Conservation (phyloP, 371 early-diverging fungal species). For the Phascolomyces articulosus region DNA sequence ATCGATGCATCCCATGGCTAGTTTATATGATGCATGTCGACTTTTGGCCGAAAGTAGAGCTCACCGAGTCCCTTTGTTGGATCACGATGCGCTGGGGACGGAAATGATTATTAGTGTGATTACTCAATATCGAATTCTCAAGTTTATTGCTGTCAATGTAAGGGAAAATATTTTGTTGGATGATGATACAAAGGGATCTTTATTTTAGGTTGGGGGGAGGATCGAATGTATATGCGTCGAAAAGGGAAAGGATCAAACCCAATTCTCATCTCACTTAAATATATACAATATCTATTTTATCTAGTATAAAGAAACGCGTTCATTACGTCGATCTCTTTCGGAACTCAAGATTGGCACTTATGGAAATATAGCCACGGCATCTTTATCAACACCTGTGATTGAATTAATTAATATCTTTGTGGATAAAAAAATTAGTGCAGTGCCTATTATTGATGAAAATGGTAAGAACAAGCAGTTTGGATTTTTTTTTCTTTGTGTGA, state of each 20-base stretch:
- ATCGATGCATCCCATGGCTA: conserved; percentile 81
- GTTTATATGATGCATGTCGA: conserved; percentile 82
- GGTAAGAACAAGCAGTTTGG: conserved; percentile 44
- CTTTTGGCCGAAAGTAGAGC: conserved; percentile 77
- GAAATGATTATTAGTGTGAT: conserved; percentile 92
- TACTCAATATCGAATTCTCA: conserved; percentile 89
- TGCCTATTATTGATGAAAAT: conserved; percentile 90
- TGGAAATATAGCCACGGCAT: conserved; percentile 76
- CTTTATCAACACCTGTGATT: conserved; percentile 81
- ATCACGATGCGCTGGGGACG: conserved; percentile 72
- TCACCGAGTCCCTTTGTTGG: conserved; percentile 89
- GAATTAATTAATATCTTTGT: conserved; percentile 89
- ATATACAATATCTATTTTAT: too few species aligned
- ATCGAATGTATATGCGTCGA: too few species aligned
- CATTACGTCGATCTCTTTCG: conserved; percentile 68
- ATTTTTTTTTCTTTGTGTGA: neutral
- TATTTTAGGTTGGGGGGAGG: too few species aligned
- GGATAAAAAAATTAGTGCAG: conserved; percentile 83
- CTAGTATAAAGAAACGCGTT: conserved; percentile 67
- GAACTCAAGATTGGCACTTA: conserved; percentile 89
- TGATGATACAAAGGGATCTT: too few species aligned
- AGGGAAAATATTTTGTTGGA: too few species aligned
- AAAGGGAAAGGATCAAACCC: too few species aligned
- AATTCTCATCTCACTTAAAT: too few species aligned
- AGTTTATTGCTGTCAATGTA: conserved; percentile 89